Evolutionary conservation across 2,329 filamentous ascomycete species (phyloP).

Genomic region (Aspergillus sp.): DNA sequence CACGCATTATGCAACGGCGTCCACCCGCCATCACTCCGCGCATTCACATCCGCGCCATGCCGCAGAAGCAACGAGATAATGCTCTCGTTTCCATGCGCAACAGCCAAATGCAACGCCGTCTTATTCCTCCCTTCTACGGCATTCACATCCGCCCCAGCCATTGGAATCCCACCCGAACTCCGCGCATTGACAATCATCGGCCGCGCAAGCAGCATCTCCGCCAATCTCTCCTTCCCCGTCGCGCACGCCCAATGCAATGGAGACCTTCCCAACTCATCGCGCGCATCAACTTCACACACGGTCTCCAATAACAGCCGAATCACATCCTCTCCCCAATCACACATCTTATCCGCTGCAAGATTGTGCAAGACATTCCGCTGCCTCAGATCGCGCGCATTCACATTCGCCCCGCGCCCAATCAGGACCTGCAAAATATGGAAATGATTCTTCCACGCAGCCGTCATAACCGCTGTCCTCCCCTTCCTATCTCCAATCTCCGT

Average conservation of each 20-base stretch:
- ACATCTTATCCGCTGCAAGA: conserved; percentile 47
- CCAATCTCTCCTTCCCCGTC: conserved; percentile 54
- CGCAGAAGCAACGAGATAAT: conserved; percentile 43
- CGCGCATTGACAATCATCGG: conserved; percentile 11
- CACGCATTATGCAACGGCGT: conserved; percentile 56
- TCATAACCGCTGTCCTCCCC: conserved; percentile 45
- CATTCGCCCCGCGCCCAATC: conserved; percentile 36
- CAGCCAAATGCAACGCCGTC: conserved; percentile 52
- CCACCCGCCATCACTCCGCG: conserved; percentile 52
- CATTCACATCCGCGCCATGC: conserved; percentile 49
- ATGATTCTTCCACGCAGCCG: conserved; percentile 46
- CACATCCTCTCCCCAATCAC: conserved; percentile 49
- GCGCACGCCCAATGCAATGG: conserved; percentile 61
- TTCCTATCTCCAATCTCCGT: conserved; percentile 45
- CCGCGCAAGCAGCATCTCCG: conserved; percentile 47
- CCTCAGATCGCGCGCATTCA: conserved; percentile 33
- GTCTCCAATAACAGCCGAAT: conserved; percentile 42
- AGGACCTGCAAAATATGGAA: conserved; percentile 39
- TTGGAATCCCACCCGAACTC: conserved; percentile 18
- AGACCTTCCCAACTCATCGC: conserved; percentile 51
- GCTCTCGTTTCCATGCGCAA: conserved; percentile 42
- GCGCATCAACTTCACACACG: conserved; percentile 42
- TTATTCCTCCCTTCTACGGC: conserved; percentile 44
- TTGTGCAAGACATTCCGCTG: conserved; percentile 41
- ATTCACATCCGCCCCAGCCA: conserved; percentile 39